phyloP scores from a whole-genome alignment of 202 grass and related monocot species.

The Setaria italica region DNA sequence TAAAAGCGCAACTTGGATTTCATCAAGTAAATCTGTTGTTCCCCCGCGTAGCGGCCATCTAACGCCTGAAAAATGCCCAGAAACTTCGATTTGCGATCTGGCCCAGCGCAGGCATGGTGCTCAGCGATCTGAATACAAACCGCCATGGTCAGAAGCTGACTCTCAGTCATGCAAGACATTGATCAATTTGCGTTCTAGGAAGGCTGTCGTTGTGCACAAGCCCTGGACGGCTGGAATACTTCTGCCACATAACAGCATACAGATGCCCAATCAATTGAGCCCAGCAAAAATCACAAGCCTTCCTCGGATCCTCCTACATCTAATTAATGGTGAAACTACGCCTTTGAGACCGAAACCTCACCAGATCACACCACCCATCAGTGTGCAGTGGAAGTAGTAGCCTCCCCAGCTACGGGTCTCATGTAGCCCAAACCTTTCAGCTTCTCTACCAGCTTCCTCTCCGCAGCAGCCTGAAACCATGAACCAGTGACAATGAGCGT shows the following conservation, averaged over 20 bases:
- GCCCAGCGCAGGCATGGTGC: too few relatives aligned
- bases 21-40: background rate
- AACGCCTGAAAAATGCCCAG: too few relatives aligned
- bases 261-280: background rate
- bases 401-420: conserved; percentile 17
- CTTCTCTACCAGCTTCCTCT: conserved; percentile 86
- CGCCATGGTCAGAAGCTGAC: background rate
- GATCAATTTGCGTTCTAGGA: background rate
- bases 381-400: background rate
- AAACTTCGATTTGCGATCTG: too few relatives aligned
- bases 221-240: background rate
- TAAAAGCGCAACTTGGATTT: background rate
- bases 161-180: background rate
- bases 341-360: background rate
- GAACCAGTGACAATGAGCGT: background rate
- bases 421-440: conserved; percentile 73
- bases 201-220: too few relatives aligned
- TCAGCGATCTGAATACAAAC: background rate
- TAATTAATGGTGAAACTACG: background rate
- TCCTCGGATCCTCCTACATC: background rate
- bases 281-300: background rate
- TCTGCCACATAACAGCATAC: too few relatives aligned
- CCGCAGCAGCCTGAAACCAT: conserved; percentile 69
- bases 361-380: conserved; percentile 5
- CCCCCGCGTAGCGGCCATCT: too few relatives aligned